Evolutionary conservation across 352 stramenopile genomes (phyloP).

Genomic region (Globisporangium viniferum): DNA sequence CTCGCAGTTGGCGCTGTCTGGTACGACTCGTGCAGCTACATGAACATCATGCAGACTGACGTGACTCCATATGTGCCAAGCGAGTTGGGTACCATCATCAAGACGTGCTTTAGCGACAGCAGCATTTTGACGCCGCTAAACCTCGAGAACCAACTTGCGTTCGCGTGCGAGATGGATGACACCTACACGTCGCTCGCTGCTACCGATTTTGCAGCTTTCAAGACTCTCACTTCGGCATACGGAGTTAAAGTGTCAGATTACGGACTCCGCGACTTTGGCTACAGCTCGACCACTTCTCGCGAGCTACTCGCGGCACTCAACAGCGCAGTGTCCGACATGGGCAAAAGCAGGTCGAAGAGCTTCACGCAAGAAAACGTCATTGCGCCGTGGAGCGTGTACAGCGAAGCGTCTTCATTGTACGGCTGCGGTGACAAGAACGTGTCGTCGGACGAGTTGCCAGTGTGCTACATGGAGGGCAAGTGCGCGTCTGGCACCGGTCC

Average conservation of each 20-base stretch:
- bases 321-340: constrained; percentile 24
- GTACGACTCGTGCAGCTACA: constrained; percentile 81
- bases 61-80: constrained; percentile 70
- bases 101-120: constrained; percentile 71
- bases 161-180: constrained; percentile 69
- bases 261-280: constrained; percentile 62
- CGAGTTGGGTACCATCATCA: constrained; percentile 52
- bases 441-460: constrained; percentile 32
- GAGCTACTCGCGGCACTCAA: constrained; percentile 42
- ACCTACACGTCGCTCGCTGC: constrained; percentile 41
- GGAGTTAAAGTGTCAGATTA: constrained; percentile 47
- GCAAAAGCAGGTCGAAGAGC: constrained; percentile 5
- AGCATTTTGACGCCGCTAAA: constrained; percentile 54
- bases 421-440: constrained; percentile 28
- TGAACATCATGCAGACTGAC: constrained; percentile 73
- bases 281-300: constrained; percentile 46
- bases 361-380: constrained; percentile 66
- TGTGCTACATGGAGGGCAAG: constrained; percentile 69
- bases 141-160: constrained; percentile 43
- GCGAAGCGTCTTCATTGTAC: constrained; percentile 17
- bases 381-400: constrained; percentile 55
- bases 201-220: constrained; percentile 38
- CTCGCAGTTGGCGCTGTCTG: constrained; percentile 74
- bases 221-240: constrained; percentile 39
- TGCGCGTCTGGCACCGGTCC: constrained; percentile 22